Evolutionary conservation across 768 basidiomycete species (phyloP), one percentile per base, ranked within the genome.

Genomic region (Lactarius psammicola): DNA sequence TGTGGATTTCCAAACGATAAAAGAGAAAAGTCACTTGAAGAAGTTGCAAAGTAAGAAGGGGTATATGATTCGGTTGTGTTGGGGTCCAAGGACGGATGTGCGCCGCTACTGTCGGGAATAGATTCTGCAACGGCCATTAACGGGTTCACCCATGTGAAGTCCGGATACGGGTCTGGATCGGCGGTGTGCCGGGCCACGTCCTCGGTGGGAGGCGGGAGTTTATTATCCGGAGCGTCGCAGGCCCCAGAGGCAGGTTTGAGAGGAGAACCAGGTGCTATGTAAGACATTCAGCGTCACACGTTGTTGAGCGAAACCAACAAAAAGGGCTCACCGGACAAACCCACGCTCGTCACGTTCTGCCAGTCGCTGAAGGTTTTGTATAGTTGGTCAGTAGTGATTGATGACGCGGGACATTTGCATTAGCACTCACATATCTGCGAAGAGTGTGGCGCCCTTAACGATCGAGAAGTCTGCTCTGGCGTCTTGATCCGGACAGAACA

Each of bases 121-220:
- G 51, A 23, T 26, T 57, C 30, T 15, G 5, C 56, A 56, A 55
- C 51, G 51, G 51, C 23, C 65, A 63, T 59, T 26, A 57, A 54
- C n/a, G 56, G 61, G 40, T 18, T 59, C 13, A 59, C 30, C 65
- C 65, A 66, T 20, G 61, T 59, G 31, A 63, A 66, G n/a, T n/a
- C 44, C 2, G 65, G 51, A 59, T 36, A 59, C 4, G 40, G 40
- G 10, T 66, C 61, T 4, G 46, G 20, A 4, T 44, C 31, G 30
- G 58, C 28, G 10, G 60, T 11, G 56, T 13, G 7, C 5, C 31
- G 49, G 6, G 40, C 2, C 17, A 7, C 20, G n/a, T 65, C 42
- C n/a, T 3, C 34, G 26, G 57, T 38, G 23, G 18, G n/a, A n/a
- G 42, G 46, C 15, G 40, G 33, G 28, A 4, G 10, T 44, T 55